A percentile compares a stretch with the other conserved stretches of the same genome.
These are phyloP conservation scores for Tulasnella sp. DNA, from an alignment of 768 basidiomycete genomes.

Conservation along the genomic window DNA sequence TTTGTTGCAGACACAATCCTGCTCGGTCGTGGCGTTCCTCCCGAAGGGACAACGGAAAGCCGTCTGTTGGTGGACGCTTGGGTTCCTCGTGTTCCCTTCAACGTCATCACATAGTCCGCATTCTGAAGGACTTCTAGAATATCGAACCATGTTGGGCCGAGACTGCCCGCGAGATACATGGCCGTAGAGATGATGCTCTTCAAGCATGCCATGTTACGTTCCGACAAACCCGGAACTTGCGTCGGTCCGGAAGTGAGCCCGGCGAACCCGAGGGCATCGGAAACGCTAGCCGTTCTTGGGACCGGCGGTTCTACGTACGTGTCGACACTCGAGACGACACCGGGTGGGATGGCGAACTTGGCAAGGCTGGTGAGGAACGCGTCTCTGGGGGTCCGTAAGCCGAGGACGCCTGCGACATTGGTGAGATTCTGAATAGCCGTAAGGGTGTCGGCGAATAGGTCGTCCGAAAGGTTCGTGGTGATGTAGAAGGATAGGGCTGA, in stretches of 20 bases:
- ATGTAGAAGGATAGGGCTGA: constrained; percentile 89
- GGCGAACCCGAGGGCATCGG: constrained; percentile 64
- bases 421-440: constrained; percentile 82
- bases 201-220: constrained; percentile 88
- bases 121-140: constrained; percentile 91
- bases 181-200: constrained; percentile 79
- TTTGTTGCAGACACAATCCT: background rate
- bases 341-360: constrained; percentile 90
- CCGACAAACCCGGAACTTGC: constrained; percentile 75
- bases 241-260: constrained; percentile 44
- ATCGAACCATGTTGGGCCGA: constrained; percentile 91
- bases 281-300: constrained; percentile 59
- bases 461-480: constrained; percentile 87
- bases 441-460: constrained; percentile 86
- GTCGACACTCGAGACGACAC: constrained; percentile 85
- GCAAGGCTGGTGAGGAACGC: constrained; percentile 89
- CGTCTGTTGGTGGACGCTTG: constrained; percentile 35
- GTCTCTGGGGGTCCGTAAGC: constrained; percentile 82
- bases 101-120: constrained; percentile 85
- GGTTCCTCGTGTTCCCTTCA: constrained; percentile 51
- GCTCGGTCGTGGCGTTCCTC: constrained; percentile 32
- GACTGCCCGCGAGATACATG: constrained; percentile 77
- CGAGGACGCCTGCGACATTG: constrained; percentile 87
- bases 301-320: constrained; percentile 58
- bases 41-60: constrained; percentile 26